Evolutionary conservation across 2,329 filamentous ascomycete genomes (phyloP), one percentile per base, ranked within the genome.

Genomic region (Fusarium zealandicum): DNA sequence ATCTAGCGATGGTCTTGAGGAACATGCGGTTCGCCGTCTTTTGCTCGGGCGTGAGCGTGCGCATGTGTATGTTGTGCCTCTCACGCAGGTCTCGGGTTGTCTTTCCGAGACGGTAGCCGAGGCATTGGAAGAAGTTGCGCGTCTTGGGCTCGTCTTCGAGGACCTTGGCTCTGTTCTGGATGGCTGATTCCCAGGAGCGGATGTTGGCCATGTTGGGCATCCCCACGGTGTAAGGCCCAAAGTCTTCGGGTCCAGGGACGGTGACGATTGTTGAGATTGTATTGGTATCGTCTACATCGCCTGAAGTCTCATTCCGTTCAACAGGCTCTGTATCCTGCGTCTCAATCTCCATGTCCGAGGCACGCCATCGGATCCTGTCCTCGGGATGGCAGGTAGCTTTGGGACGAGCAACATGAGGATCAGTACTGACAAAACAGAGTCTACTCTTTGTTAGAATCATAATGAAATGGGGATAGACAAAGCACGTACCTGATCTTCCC

Each of bases 31-130:
- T 64, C 4, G 39, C 13, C n/a, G 44, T 13, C 35, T 52, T 54
- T 5, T 49, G 38, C 11, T 39, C 35, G 2, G 43, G 22, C 11
- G 56, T 63, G n/a, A 66, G 59, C 16, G 35, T 27, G 3, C 31
- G 25, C 6, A 51, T 39, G 7, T 57, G 20, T 9, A 17, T 30
- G 25, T 48, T 20, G 45, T 44, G 17, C 46, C 47, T 38, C 3
- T 11, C 20, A 16, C 41, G 46, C 4, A 70, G 57, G 5, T 51
- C 37, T 5, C 36, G 46, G 17, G 72, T 57, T 5, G 74, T 76
- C 37, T 63, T 59, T 20, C 77, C 77, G 51, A 78, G 69, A 32
- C 77, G 75, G 54, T 70, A 78, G 17, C 71, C 74, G 16, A 77
- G 61, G 18, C 72, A 57, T 13, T 41, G 33, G 20, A 65, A 69